These are phyloP conservation scores for Barnettozyma salicaria DNA, from an alignment of 805 yeast genomes.

Conservation along the genomic window DNA sequence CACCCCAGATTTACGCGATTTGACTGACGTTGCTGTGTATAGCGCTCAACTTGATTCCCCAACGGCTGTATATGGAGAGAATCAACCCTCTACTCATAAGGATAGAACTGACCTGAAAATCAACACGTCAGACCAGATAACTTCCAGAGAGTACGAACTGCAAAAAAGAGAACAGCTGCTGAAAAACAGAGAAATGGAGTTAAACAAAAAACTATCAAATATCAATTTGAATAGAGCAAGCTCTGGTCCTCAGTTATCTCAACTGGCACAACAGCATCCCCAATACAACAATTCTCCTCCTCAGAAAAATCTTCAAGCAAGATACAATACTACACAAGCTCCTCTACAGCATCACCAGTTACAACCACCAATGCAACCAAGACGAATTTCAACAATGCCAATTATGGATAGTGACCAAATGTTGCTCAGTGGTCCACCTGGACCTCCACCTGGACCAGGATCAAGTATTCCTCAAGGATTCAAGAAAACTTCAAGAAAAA, in stretches of 20 bases:
- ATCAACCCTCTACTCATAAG: slow-evolving; percentile 18
- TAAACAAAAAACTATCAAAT: slow-evolving; percentile 21
- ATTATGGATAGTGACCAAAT: slow-evolving; percentile 12
- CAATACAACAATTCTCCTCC: slow-evolving; percentile 8
- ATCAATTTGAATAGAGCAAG: slow-evolving; percentile 10
- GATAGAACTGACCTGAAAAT: slow-evolving; percentile 7
- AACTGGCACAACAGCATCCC: too few species aligned
- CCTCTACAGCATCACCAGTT: slow-evolving; percentile 12
- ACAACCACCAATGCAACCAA: slow-evolving; percentile 23
- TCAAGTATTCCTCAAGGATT: slow-evolving; percentile 12
- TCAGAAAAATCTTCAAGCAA: slow-evolving; percentile 9
- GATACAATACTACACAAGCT: slow-evolving; percentile 12
- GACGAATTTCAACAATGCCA: slow-evolving; percentile 25
- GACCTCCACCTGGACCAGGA: too few species aligned
- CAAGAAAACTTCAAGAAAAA: slow-evolving; percentile 40
- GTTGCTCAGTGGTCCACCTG: slow-evolving; percentile 12
- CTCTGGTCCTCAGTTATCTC: background rate
- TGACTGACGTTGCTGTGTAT: slow-evolving; percentile 22
- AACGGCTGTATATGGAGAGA: slow-evolving; percentile 2
- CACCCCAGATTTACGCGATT: slow-evolving; percentile 27
- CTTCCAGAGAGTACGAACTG: slow-evolving; percentile 24
- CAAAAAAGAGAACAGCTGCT: slow-evolving; percentile 23
- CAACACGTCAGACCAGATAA: slow-evolving; percentile 22
- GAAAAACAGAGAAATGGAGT: slow-evolving; percentile 22
- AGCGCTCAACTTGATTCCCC: slow-evolving; percentile 22